phyloP scores from a whole-genome alignment of 805 yeast species.

The Teunomyces atbi region DNA sequence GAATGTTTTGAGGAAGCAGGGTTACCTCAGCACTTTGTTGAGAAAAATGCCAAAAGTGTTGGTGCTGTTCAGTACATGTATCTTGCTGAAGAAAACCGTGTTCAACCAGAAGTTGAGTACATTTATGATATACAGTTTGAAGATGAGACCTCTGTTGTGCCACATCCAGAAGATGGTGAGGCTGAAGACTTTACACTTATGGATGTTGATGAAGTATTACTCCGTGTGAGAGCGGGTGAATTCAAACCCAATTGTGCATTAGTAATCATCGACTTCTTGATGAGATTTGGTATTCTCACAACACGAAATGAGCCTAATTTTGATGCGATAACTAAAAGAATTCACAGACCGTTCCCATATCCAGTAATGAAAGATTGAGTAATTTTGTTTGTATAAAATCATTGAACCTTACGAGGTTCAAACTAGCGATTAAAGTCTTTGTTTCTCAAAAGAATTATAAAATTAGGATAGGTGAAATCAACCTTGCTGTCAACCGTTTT shows the following conservation, averaged over 20 bases:
- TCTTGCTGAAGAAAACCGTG: conserved; percentile 48
- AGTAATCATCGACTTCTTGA: conserved; percentile 76
- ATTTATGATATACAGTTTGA: conserved; percentile 67
- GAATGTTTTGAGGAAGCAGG: conserved; percentile 94
- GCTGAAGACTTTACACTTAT: conserved; percentile 67
- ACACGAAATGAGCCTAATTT: conserved; percentile 67
- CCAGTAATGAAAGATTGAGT: conserved; percentile 35
- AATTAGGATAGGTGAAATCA: no score
- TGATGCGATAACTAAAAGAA: conserved; percentile 52
- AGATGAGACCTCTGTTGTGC: conserved; percentile 44
- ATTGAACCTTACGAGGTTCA: not conserved
- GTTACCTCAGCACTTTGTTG: conserved; percentile 51
- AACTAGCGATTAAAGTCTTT: no score
- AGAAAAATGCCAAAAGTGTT: conserved; percentile 40
- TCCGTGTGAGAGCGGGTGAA: conserved; percentile 50
- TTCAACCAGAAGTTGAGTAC: conserved; percentile 88
- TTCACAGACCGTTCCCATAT: conserved; percentile 72
- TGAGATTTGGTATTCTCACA: conserved; percentile 77
- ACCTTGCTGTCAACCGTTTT: no score
- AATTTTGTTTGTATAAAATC: not conserved
- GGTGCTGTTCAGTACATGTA: conserved; percentile 74
- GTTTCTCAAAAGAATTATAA: no score
- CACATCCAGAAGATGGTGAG: conserved; percentile 51
- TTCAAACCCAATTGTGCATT: conserved; percentile 90
- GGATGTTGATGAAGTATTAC: conserved; percentile 55